A percentile compares a stretch with the other conserved stretches of the same genome.
phyloP scores from a whole-genome alignment of 2,329 filamentous ascomycete genomes.

The Leptosphaerulina australis region DNA sequence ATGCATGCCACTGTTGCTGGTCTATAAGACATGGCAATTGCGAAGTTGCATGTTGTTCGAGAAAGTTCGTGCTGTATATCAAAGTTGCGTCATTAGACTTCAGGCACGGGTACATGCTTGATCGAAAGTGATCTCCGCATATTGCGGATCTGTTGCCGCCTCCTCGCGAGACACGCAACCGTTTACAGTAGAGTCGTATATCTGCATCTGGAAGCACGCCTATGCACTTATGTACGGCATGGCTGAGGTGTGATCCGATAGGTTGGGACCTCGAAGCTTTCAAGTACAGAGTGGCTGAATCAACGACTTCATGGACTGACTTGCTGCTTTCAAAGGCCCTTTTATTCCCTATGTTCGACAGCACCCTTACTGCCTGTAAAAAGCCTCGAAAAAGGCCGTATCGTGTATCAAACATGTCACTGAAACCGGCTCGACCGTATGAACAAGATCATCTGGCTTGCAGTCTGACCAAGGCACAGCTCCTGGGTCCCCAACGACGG shows the following conservation, averaged over 20 bases:
- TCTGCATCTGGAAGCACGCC: conserved; percentile 25
- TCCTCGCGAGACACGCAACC: conserved; percentile 41
- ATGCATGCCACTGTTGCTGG: neutral
- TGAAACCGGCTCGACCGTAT: neutral
- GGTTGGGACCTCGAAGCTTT: conserved; percentile 4
- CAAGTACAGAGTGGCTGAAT: conserved; percentile 7
- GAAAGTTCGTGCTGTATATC: conserved; percentile 20
- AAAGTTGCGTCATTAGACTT: conserved; percentile 38
- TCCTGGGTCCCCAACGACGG: neutral
- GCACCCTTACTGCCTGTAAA: neutral
- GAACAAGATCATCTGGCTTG: neutral
- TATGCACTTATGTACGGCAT: conserved; percentile 27
- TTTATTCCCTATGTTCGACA: neutral
- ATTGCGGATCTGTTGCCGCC: conserved; percentile 41
- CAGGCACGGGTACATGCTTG: conserved; percentile 29
- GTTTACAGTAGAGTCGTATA: conserved; percentile 25
- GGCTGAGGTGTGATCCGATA: conserved; percentile 24
- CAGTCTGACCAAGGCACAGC: neutral
- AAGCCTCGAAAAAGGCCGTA: neutral
- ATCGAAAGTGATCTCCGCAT: conserved; percentile 31
- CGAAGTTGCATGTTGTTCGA: conserved; percentile 17
- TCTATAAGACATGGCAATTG: conserved; percentile 9
- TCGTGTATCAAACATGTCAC: neutral
- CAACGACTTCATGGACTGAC: conserved; percentile 8
- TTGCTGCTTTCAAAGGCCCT: conserved; percentile 1